phyloP scores from a whole-genome alignment of 345 rosid genomes.

The Dipteronia dyeriana region DNA sequence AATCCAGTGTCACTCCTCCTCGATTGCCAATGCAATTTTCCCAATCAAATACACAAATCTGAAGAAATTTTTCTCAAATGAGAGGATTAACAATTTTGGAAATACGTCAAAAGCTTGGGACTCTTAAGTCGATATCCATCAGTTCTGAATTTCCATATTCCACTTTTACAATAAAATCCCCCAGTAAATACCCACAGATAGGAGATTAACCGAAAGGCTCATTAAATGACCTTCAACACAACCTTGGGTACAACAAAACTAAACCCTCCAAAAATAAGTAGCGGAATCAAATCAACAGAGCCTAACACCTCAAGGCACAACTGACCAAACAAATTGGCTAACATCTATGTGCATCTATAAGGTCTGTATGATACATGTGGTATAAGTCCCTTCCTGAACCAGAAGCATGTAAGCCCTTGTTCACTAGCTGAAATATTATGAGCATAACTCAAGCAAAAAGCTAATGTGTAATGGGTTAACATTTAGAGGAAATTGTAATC shows the following conservation, averaged over 20 bases:
- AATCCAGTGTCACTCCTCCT: neutral
- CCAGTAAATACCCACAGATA: neutral
- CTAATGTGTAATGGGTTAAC: no score
- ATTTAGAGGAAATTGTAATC: no score
- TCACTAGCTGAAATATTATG: no score
- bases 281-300: neutral
- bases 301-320: neutral
- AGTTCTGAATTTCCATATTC: neutral
- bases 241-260: neutral
- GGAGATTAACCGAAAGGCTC: neutral
- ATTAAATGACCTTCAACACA: neutral
- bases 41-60: neutral
- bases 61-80: neutral
- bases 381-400: no score
- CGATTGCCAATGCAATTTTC: neutral
- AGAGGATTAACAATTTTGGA: neutral
- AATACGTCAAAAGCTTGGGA: neutral
- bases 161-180: neutral
- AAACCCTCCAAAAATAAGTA: neutral
- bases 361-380: no score
- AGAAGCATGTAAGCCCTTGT: no score
- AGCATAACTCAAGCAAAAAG: no score
- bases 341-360: neutral
- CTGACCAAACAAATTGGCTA: constrained; percentile 1
- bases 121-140: neutral